These are phyloP conservation scores for carrot (Daucus carota) DNA, from an alignment of 129 eudicot species.

Conservation along the genomic window DNA sequence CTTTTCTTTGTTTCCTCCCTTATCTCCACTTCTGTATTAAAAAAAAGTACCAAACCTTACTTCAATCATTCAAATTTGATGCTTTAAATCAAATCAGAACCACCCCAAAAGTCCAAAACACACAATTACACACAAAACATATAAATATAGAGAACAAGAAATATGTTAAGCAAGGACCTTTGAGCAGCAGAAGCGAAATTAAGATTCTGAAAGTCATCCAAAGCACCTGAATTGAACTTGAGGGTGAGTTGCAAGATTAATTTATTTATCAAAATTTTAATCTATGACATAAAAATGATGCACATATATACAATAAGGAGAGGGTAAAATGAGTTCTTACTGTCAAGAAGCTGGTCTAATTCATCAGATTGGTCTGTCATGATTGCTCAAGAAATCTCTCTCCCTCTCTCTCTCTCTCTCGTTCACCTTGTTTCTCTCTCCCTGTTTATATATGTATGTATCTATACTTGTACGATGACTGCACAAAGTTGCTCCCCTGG, in stretches of 20 bases:
- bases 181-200: slow-evolving; percentile 35
- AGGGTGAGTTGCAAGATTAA: neutral
- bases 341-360: slow-evolving; percentile 90
- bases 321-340: slow-evolving; percentile 33
- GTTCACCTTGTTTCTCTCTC: neutral
- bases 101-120: too few relatives aligned
- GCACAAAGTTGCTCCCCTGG: too few relatives aligned
- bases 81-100: too few relatives aligned
- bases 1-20: slow-evolving; percentile 21
- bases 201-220: slow-evolving; percentile 89
- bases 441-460: too few relatives aligned
- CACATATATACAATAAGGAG: neutral
- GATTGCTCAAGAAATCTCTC: slow-evolving; percentile 9
- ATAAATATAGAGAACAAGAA: neutral
- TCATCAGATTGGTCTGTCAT: slow-evolving; percentile 71
- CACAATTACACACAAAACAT: too few relatives aligned
- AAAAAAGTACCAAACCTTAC: too few relatives aligned
- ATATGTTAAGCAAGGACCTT: neutral
- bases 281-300: neutral
- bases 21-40: slow-evolving; percentile 29
- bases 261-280: neutral
- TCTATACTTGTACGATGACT: too few relatives aligned
- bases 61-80: too few relatives aligned
- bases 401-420: neutral
- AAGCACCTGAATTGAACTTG: slow-evolving; percentile 52